A percentile compares a stretch with the other conserved stretches of the same genome.
Conservation (phyloP, 805 yeast genomes). For the Candida cerambycidarum region DNA sequence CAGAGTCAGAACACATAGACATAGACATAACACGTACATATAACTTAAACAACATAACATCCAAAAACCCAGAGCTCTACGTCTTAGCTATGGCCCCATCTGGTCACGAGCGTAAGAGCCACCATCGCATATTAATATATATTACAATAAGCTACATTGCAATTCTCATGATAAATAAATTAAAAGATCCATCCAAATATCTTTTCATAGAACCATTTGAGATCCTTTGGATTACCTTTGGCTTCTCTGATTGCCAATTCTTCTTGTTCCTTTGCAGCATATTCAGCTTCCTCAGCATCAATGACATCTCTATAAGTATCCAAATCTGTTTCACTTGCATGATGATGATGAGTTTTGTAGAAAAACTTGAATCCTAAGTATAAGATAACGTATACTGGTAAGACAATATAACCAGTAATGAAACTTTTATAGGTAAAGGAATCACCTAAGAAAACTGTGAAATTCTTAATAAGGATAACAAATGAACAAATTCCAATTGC, state of each 20-base stretch:
- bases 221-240: conserved; percentile 42
- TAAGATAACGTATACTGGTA: conserved; percentile 60
- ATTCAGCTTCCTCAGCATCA: conserved; percentile 52
- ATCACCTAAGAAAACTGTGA: conserved; percentile 64
- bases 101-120: too few relatives aligned
- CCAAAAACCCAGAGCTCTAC: too few relatives aligned
- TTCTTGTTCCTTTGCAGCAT: conserved; percentile 32
- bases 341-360: conserved; percentile 48
- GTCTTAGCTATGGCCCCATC: too few relatives aligned
- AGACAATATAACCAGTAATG: conserved; percentile 76
- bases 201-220: conserved; percentile 50
- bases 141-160: not conserved
- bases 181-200: conserved; percentile 51
- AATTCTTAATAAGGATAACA: conserved; percentile 65
- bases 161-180: conserved; percentile 6
- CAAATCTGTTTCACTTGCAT: conserved; percentile 61
- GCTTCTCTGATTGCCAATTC: conserved; percentile 37
- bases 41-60: too few relatives aligned
- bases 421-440: conserved; percentile 61
- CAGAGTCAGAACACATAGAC: too few relatives aligned
- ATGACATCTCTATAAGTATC: conserved; percentile 54
- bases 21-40: too few relatives aligned
- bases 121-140: too few relatives aligned
- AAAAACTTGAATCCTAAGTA: conserved; percentile 60
- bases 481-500: conserved; percentile 55